Percentiles rank a stretch among this genome's conserved stretches.
Conservation (phyloP, 148 eudicot genomes). For the Camellia sinensis region DNA sequence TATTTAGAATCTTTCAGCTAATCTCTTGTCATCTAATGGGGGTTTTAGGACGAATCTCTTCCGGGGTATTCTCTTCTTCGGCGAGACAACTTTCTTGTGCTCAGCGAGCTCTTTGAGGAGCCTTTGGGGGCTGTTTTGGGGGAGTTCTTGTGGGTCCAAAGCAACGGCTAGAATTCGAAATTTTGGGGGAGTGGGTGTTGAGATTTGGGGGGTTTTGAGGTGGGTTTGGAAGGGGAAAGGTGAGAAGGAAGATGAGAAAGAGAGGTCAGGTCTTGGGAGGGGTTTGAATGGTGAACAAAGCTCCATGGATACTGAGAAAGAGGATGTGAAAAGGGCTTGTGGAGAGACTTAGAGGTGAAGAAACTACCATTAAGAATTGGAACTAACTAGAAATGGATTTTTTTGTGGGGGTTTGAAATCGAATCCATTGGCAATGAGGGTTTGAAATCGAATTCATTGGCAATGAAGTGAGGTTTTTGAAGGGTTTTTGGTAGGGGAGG, state of each 20-base stretch:
- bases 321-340: neutral
- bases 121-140: constrained; percentile 77
- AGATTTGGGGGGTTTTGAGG: constrained; percentile 22
- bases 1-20: constrained; percentile 77
- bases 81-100: constrained; percentile 63
- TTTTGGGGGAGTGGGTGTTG: constrained; percentile 23
- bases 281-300: constrained; percentile 67
- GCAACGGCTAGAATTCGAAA: constrained; percentile 45
- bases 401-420: too few relatives aligned
- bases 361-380: constrained; percentile 9
- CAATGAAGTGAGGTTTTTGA: constrained; percentile 31
- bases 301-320: constrained; percentile 46
- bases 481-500: constrained; percentile 31
- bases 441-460: constrained; percentile 7
- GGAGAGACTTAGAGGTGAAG: neutral
- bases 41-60: constrained; percentile 81
- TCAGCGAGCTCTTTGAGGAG: constrained; percentile 80
- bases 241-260: constrained; percentile 62
- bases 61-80: constrained; percentile 64
- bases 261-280: constrained; percentile 38
- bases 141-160: constrained; percentile 56
- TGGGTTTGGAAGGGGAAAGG: constrained; percentile 35
- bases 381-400: neutral
- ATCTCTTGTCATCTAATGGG: constrained; percentile 73
- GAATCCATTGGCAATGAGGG: too few relatives aligned